Evolutionary conservation across 2,329 filamentous ascomycete genomes (phyloP), one percentile per base, ranked within the genome.

Genomic region (Aspergillus sp.): DNA sequence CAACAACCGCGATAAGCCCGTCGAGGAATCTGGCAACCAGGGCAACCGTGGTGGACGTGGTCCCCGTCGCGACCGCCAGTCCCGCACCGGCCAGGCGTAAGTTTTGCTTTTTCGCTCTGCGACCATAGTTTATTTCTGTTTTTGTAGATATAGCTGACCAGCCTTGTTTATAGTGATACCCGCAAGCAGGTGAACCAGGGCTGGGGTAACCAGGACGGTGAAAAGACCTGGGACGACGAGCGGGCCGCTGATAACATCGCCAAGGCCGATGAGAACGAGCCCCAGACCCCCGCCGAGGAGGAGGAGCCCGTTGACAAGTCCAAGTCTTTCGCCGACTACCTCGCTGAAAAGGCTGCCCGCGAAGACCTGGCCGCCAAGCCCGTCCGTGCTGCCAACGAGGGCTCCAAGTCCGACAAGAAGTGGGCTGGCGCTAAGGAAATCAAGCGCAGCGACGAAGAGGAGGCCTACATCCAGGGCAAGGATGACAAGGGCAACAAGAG

Each of bases 331-430:
- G 81, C 85, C 72, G 90, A 95, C 67, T 99, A 96, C 83, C 86
- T 96, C 54, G 90, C 87, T 73, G 86, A 90, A 75, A 83, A 82
- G 73, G 85, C 85, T 58, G 84, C 86, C 77, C 93, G 91, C 82
- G 84, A 85, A 65, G 83, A 82, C 68, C 77, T 82, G 64, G 85
- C 84, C 68, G 77, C 80, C 68, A 83, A 88, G 70, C 85, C 90
- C 71, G 83, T 91, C 73, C 93, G 95, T 81, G 87, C 92, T 82
- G 82, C 93, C 78, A 97, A 98, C 83, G 93, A 97, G 83, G 93
- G 93, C 72, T 85, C 82, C 82, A 91, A 91, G 82, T 75, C 81
- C 70, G 87, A 92, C 83, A 93, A 95, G 86, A 95, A 97, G 85
- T 96, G 93, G 90, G 90, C 89, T 71, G 83, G 84, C 70, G 92